Evolutionary conservation across 306 rosid species (phyloP), one percentile per base, ranked within the genome.

Genomic region (Trifolium fragiferum): DNA sequence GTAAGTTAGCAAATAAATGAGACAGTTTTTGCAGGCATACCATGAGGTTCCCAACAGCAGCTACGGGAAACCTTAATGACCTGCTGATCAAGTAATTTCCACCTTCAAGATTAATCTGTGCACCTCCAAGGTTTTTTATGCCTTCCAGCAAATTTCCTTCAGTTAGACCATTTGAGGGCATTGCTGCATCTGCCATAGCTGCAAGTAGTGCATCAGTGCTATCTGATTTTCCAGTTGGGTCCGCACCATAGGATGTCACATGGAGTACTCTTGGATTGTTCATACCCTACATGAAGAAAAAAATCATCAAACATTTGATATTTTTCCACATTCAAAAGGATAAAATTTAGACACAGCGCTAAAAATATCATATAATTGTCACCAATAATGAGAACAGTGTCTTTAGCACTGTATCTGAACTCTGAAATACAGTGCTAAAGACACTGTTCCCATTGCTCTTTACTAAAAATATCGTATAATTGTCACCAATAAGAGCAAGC

Each of bases 231-330:
- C 96, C 99, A 0, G 90, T 90, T 16, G 97, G 95, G 78, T 94
- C 99, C 35, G 95, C 97, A 3, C 99, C 99, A 66, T 86, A 94
- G 0, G 87, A 61, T 30, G 95, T 94, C 60, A 86, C 92, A 67
- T 7, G 86, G 77, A 84, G 90, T 38, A 83, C 88, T 5, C 81
- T 76, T 50, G 86, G 41, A 70, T 81, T 79, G 27, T 7, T 47
- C 74, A 27, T 66, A 73, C 72, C 93, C 96, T 91, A 76, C 81
- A 81, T 11, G 80, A 12, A 66, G 80, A 12, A 73, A 20, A 60
- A 61, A 66, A 67, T 53, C 23, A 61, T 82, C 77, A 78, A 68
- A 44, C 67, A 57, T 53, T 63, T 68, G 58, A 82, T 46, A 68
- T 33, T 66, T 76, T 32, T 49, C 7, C n/a, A 12, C n/a, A 44